Conservation (phyloP, 371 early-diverging fungal genomes). For the Saksenaea vasiformis region DNA sequence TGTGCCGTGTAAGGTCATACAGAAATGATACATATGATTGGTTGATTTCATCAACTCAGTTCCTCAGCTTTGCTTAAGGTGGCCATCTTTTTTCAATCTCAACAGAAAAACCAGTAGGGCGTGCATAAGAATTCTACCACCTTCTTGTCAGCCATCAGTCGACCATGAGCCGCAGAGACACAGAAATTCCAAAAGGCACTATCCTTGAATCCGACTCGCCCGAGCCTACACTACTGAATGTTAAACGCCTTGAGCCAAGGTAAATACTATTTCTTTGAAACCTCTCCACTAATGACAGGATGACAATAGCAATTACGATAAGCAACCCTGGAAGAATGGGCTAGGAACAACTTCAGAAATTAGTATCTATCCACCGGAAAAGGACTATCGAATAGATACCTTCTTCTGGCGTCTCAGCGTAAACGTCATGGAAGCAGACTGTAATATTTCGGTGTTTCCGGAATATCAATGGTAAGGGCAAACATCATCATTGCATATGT, state of each 20-base stretch:
- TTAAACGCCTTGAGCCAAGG: conserved; percentile 21
- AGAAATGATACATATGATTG: no score
- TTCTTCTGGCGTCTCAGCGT: conserved; percentile 68
- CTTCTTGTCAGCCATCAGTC: not conserved
- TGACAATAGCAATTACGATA: conserved; percentile 30
- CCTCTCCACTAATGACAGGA: not conserved
- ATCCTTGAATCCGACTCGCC: conserved; percentile 40
- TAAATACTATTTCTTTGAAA: conserved; percentile 7
- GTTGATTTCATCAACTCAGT: no score
- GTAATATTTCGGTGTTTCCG: conserved; percentile 64
- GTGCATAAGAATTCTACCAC: not conserved
- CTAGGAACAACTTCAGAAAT: conserved; percentile 67
- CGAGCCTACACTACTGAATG: conserved; percentile 28
- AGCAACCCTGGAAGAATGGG: conserved; percentile 71
- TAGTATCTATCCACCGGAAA: conserved; percentile 55
- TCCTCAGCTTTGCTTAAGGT: no score
- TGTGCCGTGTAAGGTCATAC: no score
- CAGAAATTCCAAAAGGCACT: conserved; percentile 25
- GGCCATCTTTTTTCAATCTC: not conserved
- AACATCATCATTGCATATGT: not conserved
- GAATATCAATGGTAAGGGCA: conserved; percentile 61
- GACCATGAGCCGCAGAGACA: conserved; percentile 5
- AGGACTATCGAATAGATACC: conserved; percentile 51
- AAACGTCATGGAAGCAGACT: conserved; percentile 55
- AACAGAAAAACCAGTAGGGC: no score